Conservation (phyloP, 2,329 filamentous ascomycete genomes). For the Fusarium azukiicola region DNA sequence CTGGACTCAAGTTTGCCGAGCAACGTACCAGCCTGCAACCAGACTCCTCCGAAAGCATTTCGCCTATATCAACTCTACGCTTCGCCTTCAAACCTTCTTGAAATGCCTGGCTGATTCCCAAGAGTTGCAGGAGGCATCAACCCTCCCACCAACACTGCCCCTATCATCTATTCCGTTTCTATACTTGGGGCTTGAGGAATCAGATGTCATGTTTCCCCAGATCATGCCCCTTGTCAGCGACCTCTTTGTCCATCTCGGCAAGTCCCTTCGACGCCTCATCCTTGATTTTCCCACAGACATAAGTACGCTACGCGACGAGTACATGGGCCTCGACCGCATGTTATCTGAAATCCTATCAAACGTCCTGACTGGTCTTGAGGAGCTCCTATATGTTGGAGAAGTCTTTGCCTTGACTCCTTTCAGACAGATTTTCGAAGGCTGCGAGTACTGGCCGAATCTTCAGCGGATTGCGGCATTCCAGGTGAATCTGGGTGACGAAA, state of each 20-base stretch:
- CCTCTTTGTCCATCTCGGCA: slow-evolving; percentile 22
- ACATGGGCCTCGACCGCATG: neutral
- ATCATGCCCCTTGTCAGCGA: slow-evolving; percentile 4
- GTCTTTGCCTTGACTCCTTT: slow-evolving; percentile 33
- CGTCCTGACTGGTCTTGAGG: slow-evolving; percentile 29
- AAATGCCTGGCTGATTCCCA: slow-evolving; percentile 16
- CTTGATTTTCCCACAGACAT: slow-evolving; percentile 41
- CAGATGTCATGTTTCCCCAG: neutral
- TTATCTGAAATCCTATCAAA: slow-evolving; percentile 15
- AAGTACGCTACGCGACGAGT: slow-evolving; percentile 8
- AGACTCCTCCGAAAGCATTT: slow-evolving; percentile 39
- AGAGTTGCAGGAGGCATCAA: neutral
- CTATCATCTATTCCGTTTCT: slow-evolving; percentile 30
- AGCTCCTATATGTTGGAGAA: slow-evolving; percentile 37
- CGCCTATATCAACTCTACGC: slow-evolving; percentile 23
- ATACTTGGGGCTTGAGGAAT: slow-evolving; percentile 30
- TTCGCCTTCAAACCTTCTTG: slow-evolving; percentile 27
- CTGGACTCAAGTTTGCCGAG: slow-evolving; percentile 42
- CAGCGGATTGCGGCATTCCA: slow-evolving; percentile 40
- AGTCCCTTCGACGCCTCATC: slow-evolving; percentile 37
- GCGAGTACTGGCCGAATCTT: slow-evolving; percentile 37
- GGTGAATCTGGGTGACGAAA: slow-evolving; percentile 37
- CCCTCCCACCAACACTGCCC: slow-evolving; percentile 20
- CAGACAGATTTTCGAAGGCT: slow-evolving; percentile 12
- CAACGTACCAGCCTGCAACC: slow-evolving; percentile 29